Percentiles rank a stretch among this genome's conserved stretches.
Conservation (phyloP, 305 asterid species). For the Solanum chacoense region DNA sequence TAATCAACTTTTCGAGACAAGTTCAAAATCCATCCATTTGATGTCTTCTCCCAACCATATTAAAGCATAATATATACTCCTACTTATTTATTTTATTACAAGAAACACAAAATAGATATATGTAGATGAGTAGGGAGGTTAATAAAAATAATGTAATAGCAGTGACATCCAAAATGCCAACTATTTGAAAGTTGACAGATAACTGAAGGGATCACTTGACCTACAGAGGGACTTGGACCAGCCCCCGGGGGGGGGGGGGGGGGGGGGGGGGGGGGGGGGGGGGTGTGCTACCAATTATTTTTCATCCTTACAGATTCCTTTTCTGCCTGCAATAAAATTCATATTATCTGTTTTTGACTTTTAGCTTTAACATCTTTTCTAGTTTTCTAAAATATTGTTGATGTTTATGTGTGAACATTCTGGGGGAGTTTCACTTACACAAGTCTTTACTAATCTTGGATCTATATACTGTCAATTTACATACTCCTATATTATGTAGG, state of each 20-base stretch:
- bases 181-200: neutral
- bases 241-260: no score
- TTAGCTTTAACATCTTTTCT: neutral
- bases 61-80: neutral
- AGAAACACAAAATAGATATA: neutral
- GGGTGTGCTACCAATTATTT: slow-evolving; percentile 14
- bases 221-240: neutral
- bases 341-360: slow-evolving; percentile 14
- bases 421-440: slow-evolving; percentile 7
- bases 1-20: neutral
- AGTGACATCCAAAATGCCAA: neutral
- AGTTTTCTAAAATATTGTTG: neutral
- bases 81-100: neutral
- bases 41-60: neutral
- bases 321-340: slow-evolving; percentile 7
- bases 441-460: slow-evolving; percentile 1
- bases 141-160: neutral
- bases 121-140: neutral
- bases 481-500: neutral
- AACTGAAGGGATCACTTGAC: slow-evolving; percentile 4
- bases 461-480: neutral
- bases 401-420: neutral
- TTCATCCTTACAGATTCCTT: slow-evolving; percentile 17
- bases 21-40: neutral
- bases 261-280: no score